phyloP scores from a whole-genome alignment of 495 filamentous ascomycete species.

The Podospora bellae-mahoneyi region DNA sequence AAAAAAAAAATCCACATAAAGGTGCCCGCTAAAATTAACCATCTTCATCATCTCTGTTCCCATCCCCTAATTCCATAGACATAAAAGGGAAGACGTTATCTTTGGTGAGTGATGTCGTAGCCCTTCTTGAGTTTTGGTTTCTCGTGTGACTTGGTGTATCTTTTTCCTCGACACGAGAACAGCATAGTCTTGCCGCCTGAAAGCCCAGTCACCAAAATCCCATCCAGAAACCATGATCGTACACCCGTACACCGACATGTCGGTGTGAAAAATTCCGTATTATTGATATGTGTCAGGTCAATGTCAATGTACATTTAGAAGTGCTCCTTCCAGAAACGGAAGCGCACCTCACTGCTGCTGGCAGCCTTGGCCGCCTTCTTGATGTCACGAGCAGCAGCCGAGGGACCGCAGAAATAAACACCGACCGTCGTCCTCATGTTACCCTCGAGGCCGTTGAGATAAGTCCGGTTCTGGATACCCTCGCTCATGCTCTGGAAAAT shows the following conservation, averaged over 20 bases:
- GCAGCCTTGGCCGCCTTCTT: constrained; percentile 69
- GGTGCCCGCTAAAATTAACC: not conserved
- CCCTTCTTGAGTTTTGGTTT: not conserved
- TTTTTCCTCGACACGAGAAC: constrained; percentile 2
- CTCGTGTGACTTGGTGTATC: not conserved
- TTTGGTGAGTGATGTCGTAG: no score
- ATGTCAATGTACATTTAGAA: constrained; percentile 42
- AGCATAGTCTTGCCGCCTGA: not conserved
- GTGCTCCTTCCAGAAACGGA: constrained; percentile 99
- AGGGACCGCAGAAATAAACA: constrained; percentile 91
- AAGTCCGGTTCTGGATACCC: constrained; percentile 79
- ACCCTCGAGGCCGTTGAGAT: constrained; percentile 75
- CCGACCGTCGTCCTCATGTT: constrained; percentile 77
- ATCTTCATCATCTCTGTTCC: not conserved
- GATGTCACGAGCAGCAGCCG: constrained; percentile 71
- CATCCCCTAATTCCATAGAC: not conserved
- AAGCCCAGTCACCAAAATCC: not conserved
- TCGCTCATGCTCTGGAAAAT: constrained; percentile 83
- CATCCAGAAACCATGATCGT: not conserved
- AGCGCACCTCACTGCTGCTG: constrained; percentile 73
- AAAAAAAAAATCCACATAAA: not conserved
- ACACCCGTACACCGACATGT: not conserved
- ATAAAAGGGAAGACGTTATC: no score
- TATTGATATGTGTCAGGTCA: constrained; percentile 5
- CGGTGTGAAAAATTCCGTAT: not conserved